Evolutionary conservation across 305 asterid genomes (phyloP).

Genomic region (Fraxinus nigra): DNA sequence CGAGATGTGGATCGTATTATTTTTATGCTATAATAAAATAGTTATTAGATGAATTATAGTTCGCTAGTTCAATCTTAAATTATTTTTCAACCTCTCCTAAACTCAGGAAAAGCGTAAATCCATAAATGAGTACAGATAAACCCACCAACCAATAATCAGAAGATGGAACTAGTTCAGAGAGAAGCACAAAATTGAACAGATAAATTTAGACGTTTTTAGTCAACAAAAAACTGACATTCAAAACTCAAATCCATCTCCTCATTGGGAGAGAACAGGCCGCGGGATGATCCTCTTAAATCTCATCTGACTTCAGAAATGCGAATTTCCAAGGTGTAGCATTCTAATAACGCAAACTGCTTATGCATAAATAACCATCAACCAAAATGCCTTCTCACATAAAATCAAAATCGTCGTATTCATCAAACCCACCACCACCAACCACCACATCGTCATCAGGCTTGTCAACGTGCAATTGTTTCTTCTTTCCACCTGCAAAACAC

Average conservation of each 20-base stretch:
- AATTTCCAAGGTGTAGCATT: conserved; percentile 15
- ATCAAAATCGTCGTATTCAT: conserved; percentile 47
- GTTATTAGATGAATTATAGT: too few species aligned
- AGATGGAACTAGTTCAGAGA: background rate
- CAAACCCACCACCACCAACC: conserved; percentile 30
- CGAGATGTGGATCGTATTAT: background rate
- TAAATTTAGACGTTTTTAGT: background rate
- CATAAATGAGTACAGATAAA: background rate
- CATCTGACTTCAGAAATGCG: conserved; percentile 13
- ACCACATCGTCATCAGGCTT: conserved; percentile 65
- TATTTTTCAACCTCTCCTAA: background rate
- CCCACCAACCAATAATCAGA: background rate
- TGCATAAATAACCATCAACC: background rate
- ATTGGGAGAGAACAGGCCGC: conserved; percentile 35
- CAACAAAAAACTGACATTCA: background rate
- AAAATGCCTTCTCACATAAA: conserved; percentile 42
- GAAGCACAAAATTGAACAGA: background rate
- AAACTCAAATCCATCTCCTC: conserved; percentile 32
- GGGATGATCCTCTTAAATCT: conserved; percentile 19
- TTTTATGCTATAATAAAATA: too few species aligned
- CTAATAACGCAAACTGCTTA: conserved; percentile 14
- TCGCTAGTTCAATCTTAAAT: background rate
- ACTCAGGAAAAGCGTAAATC: background rate
- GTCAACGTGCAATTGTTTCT: conserved; percentile 69
- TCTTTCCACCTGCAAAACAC: conserved; percentile 62